These are phyloP conservation scores for Pterulicium gracile DNA, from an alignment of 1,284 basidiomycete genomes.

Conservation along the genomic window DNA sequence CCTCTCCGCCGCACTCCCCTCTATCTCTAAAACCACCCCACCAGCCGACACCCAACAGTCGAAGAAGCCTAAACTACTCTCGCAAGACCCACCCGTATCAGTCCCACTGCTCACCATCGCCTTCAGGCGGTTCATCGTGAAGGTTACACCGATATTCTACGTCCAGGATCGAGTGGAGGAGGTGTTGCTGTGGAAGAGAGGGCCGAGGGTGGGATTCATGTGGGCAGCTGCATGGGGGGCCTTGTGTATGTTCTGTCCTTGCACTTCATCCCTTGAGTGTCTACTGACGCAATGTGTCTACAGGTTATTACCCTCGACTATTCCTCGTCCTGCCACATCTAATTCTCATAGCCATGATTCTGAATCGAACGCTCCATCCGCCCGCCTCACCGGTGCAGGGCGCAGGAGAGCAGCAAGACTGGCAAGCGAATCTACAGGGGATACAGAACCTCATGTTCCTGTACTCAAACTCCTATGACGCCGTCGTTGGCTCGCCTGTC, in stretches of 20 bases:
- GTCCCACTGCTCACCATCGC: neutral
- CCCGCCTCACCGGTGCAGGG: neutral
- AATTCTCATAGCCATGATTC: neutral
- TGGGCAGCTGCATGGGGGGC: neutral
- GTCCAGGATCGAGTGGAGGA: neutral
- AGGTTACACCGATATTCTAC: neutral
- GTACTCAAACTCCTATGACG: neutral
- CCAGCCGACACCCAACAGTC: neutral
- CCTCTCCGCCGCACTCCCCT: neutral
- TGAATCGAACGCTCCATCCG: neutral
- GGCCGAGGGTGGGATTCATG: neutral
- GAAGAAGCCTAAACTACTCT: neutral
- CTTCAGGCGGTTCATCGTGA: neutral
- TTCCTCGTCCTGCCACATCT: neutral
- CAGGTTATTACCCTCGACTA: neutral
- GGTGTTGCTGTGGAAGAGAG: neutral
- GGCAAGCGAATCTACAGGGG: constrained; percentile 1
- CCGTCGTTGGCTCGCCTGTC: neutral
- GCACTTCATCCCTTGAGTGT: too few species aligned
- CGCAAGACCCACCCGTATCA: neutral
- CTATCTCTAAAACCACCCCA: neutral
- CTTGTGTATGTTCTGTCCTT: neutral
- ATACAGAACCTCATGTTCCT: neutral
- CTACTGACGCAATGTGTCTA: neutral
- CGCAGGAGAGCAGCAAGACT: neutral